Evolutionary conservation across 768 basidiomycete genomes (phyloP).

Genomic region (Butyriboletus loyo): DNA sequence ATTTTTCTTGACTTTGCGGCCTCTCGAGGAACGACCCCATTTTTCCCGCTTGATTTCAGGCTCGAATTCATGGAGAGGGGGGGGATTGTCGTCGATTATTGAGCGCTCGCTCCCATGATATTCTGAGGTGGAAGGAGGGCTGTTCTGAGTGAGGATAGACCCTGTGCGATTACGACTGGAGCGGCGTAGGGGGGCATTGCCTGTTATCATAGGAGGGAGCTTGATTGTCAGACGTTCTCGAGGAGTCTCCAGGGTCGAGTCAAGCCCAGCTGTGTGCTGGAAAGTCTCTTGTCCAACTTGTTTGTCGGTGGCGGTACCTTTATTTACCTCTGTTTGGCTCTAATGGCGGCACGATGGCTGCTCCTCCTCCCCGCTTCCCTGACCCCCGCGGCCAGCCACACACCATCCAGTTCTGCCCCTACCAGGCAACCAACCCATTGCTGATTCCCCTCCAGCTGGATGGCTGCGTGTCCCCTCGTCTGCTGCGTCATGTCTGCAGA

Average conservation of each 20-base stretch:
- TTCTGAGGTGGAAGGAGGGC: constrained; percentile 30
- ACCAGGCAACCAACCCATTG: not conserved
- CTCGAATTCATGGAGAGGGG: not conserved
- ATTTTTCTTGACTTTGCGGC: constrained; percentile 39
- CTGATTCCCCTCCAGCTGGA: not conserved
- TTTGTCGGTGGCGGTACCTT: constrained; percentile 29
- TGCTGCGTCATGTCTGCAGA: not conserved
- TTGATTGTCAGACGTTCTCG: constrained; percentile 22
- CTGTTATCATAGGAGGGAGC: constrained; percentile 19
- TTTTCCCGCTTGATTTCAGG: not conserved
- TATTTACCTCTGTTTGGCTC: constrained; percentile 30
- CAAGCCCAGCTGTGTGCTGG: constrained; percentile 15
- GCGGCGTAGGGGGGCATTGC: constrained; percentile 20
- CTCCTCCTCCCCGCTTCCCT: constrained; percentile 27
- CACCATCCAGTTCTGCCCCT: constrained; percentile 2
- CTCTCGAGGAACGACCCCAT: constrained; percentile 34
- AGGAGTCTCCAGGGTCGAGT: constrained; percentile 20
- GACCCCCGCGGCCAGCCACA: constrained; percentile 17
- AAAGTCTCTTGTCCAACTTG: constrained; percentile 22
- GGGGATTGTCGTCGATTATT: constrained; percentile 24
- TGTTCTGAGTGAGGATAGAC: constrained; percentile 22
- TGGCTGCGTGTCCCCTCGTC: not conserved
- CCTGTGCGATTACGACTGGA: constrained; percentile 23
- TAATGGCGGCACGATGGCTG: constrained; percentile 10
- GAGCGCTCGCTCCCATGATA: constrained; percentile 35